These are phyloP conservation scores for Moniliophthora roreri DNA, from an alignment of 1,284 basidiomycete genomes.

Conservation along the genomic window DNA sequence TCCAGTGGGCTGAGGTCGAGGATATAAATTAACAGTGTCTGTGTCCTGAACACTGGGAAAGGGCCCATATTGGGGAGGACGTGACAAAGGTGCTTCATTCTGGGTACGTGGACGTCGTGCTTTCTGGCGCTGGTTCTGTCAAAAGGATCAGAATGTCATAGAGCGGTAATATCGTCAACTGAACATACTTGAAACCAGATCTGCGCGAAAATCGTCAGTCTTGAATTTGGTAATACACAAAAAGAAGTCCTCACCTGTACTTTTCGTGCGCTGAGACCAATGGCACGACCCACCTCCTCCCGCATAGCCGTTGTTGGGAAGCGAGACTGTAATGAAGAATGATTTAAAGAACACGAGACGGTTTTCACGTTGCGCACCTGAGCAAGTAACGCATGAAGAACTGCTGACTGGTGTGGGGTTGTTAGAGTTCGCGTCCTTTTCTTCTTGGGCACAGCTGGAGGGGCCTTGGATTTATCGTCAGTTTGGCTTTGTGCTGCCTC, in stretches of 20 bases:
- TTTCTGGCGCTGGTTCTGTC: conserved; percentile 79
- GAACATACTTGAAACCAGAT: conserved; percentile 81
- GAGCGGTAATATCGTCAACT: not conserved
- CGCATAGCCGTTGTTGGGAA: conserved; percentile 70
- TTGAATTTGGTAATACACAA: conserved; percentile 16
- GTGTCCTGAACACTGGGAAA: conserved; percentile 47
- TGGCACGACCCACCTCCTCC: not conserved
- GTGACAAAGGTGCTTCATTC: conserved; percentile 44
- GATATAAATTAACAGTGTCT: conserved; percentile 24
- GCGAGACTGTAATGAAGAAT: conserved; percentile 56
- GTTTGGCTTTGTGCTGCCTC: conserved; percentile 38
- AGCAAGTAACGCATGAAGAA: conserved; percentile 75
- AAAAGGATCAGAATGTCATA: conserved; percentile 11
- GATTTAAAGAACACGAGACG: conserved; percentile 10
- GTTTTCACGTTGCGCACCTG: conserved; percentile 48
- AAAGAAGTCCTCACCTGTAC: conserved; percentile 56
- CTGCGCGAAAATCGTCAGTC: conserved; percentile 35
- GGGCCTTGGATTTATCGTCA: conserved; percentile 29
- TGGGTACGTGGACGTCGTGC: conserved; percentile 65
- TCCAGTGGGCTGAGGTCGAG: conserved; percentile 3
- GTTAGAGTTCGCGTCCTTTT: conserved; percentile 81
- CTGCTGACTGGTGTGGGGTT: conserved; percentile 81
- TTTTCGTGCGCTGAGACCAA: conserved; percentile 54
- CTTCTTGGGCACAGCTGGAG: conserved; percentile 53
- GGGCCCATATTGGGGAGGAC: conserved; percentile 59